These are phyloP conservation scores for Diaporthe citrichinensis DNA, from an alignment of 2,329 filamentous ascomycete genomes.

Conservation along the genomic window DNA sequence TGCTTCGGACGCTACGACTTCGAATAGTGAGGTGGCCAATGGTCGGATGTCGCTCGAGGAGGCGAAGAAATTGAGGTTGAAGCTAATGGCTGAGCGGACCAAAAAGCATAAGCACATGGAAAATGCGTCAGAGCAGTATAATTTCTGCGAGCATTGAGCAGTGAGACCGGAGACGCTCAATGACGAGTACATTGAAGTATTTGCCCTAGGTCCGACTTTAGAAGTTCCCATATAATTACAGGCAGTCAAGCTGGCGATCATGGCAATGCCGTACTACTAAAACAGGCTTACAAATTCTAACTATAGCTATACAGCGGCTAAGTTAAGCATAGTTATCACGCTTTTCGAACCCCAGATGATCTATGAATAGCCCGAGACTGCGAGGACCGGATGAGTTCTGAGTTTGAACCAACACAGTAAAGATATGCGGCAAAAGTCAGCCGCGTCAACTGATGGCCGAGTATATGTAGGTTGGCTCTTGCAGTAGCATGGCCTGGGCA, in stretches of 20 bases:
- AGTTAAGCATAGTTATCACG: background rate
- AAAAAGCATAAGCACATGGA: background rate
- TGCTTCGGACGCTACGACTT: constrained; percentile 24
- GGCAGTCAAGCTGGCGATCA: background rate
- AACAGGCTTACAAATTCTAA: background rate
- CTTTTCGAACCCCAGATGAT: background rate
- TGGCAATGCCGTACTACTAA: too few species aligned
- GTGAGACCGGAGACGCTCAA: background rate
- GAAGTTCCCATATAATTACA: background rate
- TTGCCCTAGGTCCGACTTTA: background rate
- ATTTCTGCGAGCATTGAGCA: constrained; percentile 41
- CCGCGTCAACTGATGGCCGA: background rate
- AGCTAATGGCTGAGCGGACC: constrained; percentile 41
- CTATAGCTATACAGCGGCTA: background rate
- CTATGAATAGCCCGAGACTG: background rate
- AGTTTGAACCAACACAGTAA: background rate
- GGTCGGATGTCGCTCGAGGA: constrained; percentile 41
- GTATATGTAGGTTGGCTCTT: background rate
- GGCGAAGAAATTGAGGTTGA: constrained; percentile 37
- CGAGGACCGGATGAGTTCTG: background rate
- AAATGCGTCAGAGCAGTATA: background rate
- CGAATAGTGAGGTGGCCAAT: constrained; percentile 9
- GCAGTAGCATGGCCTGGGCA: background rate
- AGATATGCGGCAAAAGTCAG: background rate
- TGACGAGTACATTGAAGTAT: background rate